Evolutionary conservation across 306 rosid genomes (phyloP), one percentile per base, ranked within the genome.

Genomic region (Casuarina cunninghamiana): DNA sequence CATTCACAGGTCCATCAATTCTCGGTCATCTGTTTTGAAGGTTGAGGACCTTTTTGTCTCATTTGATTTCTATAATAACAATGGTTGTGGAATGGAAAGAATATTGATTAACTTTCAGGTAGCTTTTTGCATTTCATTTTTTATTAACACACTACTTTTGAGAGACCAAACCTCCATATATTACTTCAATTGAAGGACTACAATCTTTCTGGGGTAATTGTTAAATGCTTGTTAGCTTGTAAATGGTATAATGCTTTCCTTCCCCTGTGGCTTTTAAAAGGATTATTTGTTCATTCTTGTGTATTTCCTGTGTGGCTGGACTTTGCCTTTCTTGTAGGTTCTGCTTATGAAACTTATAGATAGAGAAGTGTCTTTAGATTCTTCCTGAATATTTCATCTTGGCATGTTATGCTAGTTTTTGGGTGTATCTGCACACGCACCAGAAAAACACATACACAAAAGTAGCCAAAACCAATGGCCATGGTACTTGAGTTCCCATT

Each of bases 1-100:
- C 49, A 91, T 95, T 82, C 98, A 95, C 84, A 90, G 77, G 74
- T 81, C 90, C 82, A 89, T 90, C 79, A 92, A 95, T 88, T 88
- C 98, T 83, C 91, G 87, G 69, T 92, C 98, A 75, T 85, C 93
- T 82, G 97, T 92, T 77, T 84, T 95, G 21, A 93, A 95, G 99
- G 99, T 95, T 63, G 73, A 78, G 70, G 41, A 72, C 43, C 46
- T 48, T 78, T 26, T 83, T 16, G 43, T 77, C 50, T 60, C 10
- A 75, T 15, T 50, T 44, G 26, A 39, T 69, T 76, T 73, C 42
- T 39, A 60, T 58, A 62, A 7, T 48, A 41, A 50, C 39, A 75
- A 48, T 79, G 66, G 74, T 65, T 67, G n/a, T 44, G 51, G 65
- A 68, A 45, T 51, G 69, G 54, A 43, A 82, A 78, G 11, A 44